phyloP scores from a whole-genome alignment of 129 eudicot genomes.

The Centella asiatica region DNA sequence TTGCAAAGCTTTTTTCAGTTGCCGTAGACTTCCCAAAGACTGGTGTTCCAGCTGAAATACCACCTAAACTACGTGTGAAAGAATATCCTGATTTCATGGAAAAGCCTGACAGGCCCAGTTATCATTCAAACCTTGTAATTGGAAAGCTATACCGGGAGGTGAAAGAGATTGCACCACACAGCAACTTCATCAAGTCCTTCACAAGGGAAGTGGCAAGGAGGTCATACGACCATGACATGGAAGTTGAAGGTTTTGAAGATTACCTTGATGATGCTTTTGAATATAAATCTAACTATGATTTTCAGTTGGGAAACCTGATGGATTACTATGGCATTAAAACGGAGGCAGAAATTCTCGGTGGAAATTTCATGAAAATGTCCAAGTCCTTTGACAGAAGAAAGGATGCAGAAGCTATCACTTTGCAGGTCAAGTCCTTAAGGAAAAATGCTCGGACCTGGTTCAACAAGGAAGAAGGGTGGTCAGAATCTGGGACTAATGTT shows the following conservation, averaged over 20 bases:
- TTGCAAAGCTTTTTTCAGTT: slow-evolving; percentile 41
- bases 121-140: slow-evolving; percentile 32
- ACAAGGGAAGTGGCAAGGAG: slow-evolving; percentile 37
- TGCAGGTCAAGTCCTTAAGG: slow-evolving; percentile 45
- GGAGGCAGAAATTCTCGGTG: slow-evolving; percentile 58
- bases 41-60: slow-evolving; percentile 57
- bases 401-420: slow-evolving; percentile 44
- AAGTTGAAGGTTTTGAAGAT: slow-evolving; percentile 40
- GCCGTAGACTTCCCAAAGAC: slow-evolving; percentile 70
- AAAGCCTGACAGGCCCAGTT: slow-evolving; percentile 54
- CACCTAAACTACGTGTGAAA: slow-evolving; percentile 33
- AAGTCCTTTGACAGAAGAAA: slow-evolving; percentile 42
- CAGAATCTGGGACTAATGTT: neutral
- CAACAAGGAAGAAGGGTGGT: slow-evolving; percentile 12
- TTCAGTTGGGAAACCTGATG: slow-evolving; percentile 47
- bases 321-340: slow-evolving; percentile 51
- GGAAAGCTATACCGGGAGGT: slow-evolving; percentile 60
- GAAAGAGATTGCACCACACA: slow-evolving; percentile 25
- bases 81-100: slow-evolving; percentile 69
- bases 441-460: slow-evolving; percentile 48
- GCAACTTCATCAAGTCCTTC: slow-evolving; percentile 13
- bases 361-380: slow-evolving; percentile 38
- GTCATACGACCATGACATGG: slow-evolving; percentile 47
- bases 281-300: slow-evolving; percentile 39
- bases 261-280: slow-evolving; percentile 41